Evolutionary conservation across 2,329 filamentous ascomycete species (phyloP).

Genomic region (Ascosphaera apis): DNA sequence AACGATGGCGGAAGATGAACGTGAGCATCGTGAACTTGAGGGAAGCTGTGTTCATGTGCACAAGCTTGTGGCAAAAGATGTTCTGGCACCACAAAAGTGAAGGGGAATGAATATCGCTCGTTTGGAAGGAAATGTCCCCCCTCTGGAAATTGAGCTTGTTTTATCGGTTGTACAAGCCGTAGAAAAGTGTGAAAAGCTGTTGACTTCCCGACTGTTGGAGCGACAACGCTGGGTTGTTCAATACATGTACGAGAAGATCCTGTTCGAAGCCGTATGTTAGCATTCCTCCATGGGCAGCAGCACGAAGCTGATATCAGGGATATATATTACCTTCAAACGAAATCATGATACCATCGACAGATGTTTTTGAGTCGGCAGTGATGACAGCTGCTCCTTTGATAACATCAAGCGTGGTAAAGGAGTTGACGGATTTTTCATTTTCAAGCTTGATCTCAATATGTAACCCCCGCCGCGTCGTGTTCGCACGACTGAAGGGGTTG

Average conservation of each 20-base stretch:
- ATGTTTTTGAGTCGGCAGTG: constrained; percentile 10
- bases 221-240: constrained; percentile 29
- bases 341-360: constrained; percentile 11
- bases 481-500: not conserved
- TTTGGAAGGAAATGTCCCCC: constrained; percentile 20
- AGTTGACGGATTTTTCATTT: constrained; percentile 7
- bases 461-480: not conserved
- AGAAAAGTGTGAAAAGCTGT: constrained; percentile 38
- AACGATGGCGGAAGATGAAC: constrained; percentile 37
- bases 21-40: constrained; percentile 31
- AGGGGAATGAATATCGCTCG: constrained; percentile 31
- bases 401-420: constrained; percentile 12
- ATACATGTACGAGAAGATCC: constrained; percentile 29
- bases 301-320: not conserved
- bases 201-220: constrained; percentile 29
- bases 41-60: constrained; percentile 27
- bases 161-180: constrained; percentile 36
- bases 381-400: constrained; percentile 12
- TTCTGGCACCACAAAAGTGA: constrained; percentile 39
- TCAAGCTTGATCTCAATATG: constrained; percentile 9
- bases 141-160: constrained; percentile 29
- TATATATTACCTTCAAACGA: constrained; percentile 10
- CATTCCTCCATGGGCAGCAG: not conserved
- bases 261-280: constrained; percentile 8
- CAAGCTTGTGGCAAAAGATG: constrained; percentile 37